Base-by-base conservation (phyloP, 257 asterid genomes). In the Lycium barbarum region DNA sequence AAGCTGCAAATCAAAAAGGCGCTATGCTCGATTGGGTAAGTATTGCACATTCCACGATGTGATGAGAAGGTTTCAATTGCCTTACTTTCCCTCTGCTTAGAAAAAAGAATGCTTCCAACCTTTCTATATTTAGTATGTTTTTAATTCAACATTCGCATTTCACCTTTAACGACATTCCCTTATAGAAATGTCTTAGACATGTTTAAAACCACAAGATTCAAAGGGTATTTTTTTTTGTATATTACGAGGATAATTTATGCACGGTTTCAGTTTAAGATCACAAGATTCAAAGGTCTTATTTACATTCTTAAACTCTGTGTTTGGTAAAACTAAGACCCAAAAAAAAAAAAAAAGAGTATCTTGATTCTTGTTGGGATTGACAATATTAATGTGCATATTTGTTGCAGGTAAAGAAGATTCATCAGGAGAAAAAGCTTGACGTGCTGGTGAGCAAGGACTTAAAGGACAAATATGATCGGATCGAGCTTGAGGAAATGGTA, bases 1-100 rank as follows among this genome's bases (percentile, higher is more conserved):
- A 95, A 91, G 92, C 96, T 12, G 96, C 96, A 35, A 91, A 91
- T 78, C 95, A 93, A 95, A 96, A 92, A 90, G 98, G 97, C 76
- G 98, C 94, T 40, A 95, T 95, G 97, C 97, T 96, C 61, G 99
- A 96, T 83, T 96, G 99, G 99, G 99, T 97, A 84, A 91, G 95
- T 73, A 82, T 53, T 18, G 74, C 22, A n/a, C 9, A 53, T 47
- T 33, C 57, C 36, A n/a, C 10, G 22, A 20, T 47, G 59, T 73
- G 61, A 5, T 26, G 7, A 47, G 47, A 73, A 10, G 36, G 9
- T 5, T 43, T 43, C 33, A 72, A 43, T 18, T 43, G 36, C 43
- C 80, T 18, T 71, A 71, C 36, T 43, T 72, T 20, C 15, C 38
- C 0, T 40, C 10, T 10, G 12, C 2, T 45, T 33, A 12, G 17